Evolutionary conservation across 2,329 filamentous ascomycete species (phyloP).

Genomic region (Fusarium armeniacum): DNA sequence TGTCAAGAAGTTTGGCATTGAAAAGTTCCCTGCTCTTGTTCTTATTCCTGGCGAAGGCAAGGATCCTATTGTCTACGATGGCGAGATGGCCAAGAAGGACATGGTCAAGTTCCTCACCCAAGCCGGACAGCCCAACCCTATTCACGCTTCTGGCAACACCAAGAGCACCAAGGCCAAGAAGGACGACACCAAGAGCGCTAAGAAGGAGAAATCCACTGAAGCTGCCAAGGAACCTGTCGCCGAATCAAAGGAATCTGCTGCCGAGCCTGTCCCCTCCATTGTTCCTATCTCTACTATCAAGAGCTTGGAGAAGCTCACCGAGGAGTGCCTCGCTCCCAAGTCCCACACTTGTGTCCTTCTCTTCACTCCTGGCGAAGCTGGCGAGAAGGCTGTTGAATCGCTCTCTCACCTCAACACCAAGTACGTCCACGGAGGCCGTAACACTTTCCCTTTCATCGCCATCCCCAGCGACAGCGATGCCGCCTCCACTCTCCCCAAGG

Average conservation of each 20-base stretch:
- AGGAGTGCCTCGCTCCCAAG: conserved; percentile 80
- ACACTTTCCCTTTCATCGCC: conserved; percentile 86
- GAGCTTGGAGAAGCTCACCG: conserved; percentile 73
- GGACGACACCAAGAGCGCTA: conserved; percentile 54
- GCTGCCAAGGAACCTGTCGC: conserved; percentile 50
- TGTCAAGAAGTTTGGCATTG: conserved; percentile 80
- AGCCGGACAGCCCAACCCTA: conserved; percentile 82
- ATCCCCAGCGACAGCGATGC: conserved; percentile 68
- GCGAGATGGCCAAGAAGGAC: conserved; percentile 85
- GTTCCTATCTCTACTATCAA: conserved; percentile 76
- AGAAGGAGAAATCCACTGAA: conserved; percentile 52
- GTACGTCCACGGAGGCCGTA: conserved; percentile 74
- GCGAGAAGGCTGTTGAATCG: conserved; percentile 70
- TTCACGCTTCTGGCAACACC: conserved; percentile 60
- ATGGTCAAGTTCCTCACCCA: conserved; percentile 88
- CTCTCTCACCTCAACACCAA: conserved; percentile 83
- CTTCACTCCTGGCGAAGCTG: conserved; percentile 70
- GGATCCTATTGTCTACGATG: conserved; percentile 80
- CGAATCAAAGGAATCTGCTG: conserved; percentile 43
- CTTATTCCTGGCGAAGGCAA: conserved; percentile 80
- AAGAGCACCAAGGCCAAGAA: conserved; percentile 59
- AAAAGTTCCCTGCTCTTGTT: conserved; percentile 83
- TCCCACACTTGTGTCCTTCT: conserved; percentile 87
- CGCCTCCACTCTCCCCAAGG: conserved; percentile 59
- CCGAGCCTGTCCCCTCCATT: conserved; percentile 56